Evolutionary conservation across 2,329 filamentous ascomycete genomes (phyloP).

Genomic region (Aureobasidium sp.): DNA sequence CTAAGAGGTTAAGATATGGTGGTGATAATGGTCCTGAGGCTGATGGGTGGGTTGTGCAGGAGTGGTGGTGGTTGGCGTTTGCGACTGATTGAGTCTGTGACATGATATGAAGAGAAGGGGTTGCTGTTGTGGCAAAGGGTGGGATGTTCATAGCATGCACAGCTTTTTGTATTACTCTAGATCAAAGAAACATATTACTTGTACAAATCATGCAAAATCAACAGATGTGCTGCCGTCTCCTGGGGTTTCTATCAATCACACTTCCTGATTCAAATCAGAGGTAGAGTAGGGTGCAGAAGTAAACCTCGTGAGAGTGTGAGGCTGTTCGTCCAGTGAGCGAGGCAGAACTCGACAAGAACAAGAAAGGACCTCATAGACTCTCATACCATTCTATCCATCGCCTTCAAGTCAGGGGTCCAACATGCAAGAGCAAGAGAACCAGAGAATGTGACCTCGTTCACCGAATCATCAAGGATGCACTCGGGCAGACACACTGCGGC

Average conservation of each 20-base stretch:
- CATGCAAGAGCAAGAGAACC: too few relatives aligned
- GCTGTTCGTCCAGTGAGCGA: too few relatives aligned
- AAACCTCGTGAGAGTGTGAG: too few relatives aligned
- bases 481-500: too few relatives aligned
- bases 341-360: too few relatives aligned
- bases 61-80: slow-evolving; percentile 13
- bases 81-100: not conserved
- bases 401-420: too few relatives aligned
- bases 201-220: not conserved
- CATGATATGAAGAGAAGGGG: not conserved
- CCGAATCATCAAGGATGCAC: too few relatives aligned
- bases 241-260: not conserved
- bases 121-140: not conserved
- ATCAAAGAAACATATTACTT: not conserved
- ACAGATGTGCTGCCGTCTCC: not conserved
- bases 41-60: not conserved
- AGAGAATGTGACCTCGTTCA: too few relatives aligned
- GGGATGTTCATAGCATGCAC: not conserved
- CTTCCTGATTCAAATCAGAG: too few relatives aligned
- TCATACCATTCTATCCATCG: too few relatives aligned
- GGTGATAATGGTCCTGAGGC: slow-evolving; percentile 21
- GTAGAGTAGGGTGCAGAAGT: too few relatives aligned
- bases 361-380: too few relatives aligned
- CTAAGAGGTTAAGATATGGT: slow-evolving; percentile 31
- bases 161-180: not conserved